A percentile compares a stretch with the other conserved stretches of the same genome.
phyloP scores from a whole-genome alignment of 1,139 yeast genomes.

The Yamadazyma friedrichii region DNA sequence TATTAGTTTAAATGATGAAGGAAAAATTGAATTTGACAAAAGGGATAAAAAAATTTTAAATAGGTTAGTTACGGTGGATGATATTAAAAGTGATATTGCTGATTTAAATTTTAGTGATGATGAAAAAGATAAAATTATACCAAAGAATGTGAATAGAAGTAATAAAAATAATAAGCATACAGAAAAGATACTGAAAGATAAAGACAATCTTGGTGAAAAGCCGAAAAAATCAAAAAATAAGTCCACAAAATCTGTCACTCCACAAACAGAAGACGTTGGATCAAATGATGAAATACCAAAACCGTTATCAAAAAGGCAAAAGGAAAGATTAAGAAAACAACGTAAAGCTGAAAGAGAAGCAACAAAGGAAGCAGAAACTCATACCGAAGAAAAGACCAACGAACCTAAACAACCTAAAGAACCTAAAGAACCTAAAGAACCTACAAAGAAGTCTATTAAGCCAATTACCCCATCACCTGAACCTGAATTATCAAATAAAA shows the following conservation, averaged over 20 bases:
- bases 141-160: background rate
- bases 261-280: background rate
- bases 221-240: background rate
- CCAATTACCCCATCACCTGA: background rate
- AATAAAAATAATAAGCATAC: background rate
- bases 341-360: slow-evolving; percentile 1
- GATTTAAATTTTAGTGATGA: slow-evolving; percentile 24
- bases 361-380: background rate
- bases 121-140: slow-evolving; percentile 16
- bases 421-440: background rate
- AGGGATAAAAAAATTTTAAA: slow-evolving; percentile 5
- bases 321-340: slow-evolving; percentile 2
- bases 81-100: slow-evolving; percentile 20
- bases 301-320: slow-evolving; percentile 1
- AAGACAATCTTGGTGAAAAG: background rate
- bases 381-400: no score
- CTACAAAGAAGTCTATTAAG: background rate
- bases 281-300: background rate
- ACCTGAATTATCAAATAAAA: background rate
- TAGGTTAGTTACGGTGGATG: slow-evolving; percentile 7
- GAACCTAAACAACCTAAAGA: background rate
- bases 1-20: background rate
- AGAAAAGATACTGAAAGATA: background rate
- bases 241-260: background rate
- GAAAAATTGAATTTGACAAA: slow-evolving; percentile 4